These are phyloP conservation scores for Tricholoma hemisulphureum DNA, from an alignment of 768 basidiomycete species.

Conservation along the genomic window DNA sequence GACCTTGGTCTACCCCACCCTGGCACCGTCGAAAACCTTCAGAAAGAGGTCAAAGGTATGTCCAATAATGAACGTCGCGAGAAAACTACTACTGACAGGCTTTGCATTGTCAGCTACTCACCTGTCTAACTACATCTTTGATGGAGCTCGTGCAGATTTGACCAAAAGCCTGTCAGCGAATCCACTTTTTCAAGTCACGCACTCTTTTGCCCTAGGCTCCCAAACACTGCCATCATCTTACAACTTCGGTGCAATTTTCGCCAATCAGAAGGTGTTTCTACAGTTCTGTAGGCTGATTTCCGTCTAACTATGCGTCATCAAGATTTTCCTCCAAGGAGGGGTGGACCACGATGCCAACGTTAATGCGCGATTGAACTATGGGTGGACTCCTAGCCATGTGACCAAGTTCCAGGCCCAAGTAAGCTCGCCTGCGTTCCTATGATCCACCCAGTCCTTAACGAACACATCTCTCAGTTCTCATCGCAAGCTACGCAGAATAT, in stretches of 20 bases:
- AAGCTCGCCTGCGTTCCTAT: slow-evolving; percentile 21
- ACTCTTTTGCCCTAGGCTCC: slow-evolving; percentile 90
- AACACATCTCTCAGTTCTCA: slow-evolving; percentile 55
- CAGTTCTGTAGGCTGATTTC: slow-evolving; percentile 2
- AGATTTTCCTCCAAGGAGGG: slow-evolving; percentile 92
- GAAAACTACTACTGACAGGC: slow-evolving; percentile 4
- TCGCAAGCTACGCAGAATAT: slow-evolving; percentile 79
- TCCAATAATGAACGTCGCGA: slow-evolving; percentile 7
- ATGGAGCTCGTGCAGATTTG: slow-evolving; percentile 95
- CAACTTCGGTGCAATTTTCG: slow-evolving; percentile 93
- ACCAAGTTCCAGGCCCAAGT: slow-evolving; percentile 91
- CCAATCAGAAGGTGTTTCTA: slow-evolving; percentile 64
- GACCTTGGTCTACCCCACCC: slow-evolving; percentile 83
- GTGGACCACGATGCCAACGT: slow-evolving; percentile 93
- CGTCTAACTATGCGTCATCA: slow-evolving; percentile 17
- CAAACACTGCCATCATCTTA: slow-evolving; percentile 84
- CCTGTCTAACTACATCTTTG: slow-evolving; percentile 92
- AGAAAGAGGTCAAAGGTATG: slow-evolving; percentile 89
- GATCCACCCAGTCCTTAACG: slow-evolving; percentile 11
- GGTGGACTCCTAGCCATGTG: slow-evolving; percentile 74
- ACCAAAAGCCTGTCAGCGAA: slow-evolving; percentile 89
- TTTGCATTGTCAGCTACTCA: slow-evolving; percentile 64
- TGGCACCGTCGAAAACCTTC: slow-evolving; percentile 90
- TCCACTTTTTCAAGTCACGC: slow-evolving; percentile 98
- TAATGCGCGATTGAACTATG: slow-evolving; percentile 84